Conservation (phyloP, 1,284 basidiomycete species). For the Heliocybe sulcata region DNA sequence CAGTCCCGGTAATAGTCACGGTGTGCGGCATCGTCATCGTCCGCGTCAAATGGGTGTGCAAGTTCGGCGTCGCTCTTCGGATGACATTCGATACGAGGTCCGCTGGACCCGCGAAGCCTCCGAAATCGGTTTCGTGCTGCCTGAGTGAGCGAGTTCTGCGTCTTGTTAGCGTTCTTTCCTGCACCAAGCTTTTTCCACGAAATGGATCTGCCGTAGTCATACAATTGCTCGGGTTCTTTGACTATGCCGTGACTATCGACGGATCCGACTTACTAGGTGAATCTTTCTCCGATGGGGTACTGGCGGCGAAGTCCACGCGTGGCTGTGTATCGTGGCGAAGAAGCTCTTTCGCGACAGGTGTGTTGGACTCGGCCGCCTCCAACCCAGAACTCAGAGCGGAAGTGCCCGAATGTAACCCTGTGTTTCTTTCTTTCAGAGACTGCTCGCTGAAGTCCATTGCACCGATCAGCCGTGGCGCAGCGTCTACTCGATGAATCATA, state of each 20-base stretch:
- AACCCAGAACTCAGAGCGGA: neutral
- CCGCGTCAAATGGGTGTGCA: conserved; percentile 41
- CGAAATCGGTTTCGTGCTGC: conserved; percentile 39
- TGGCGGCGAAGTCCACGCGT: neutral
- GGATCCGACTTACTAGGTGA: neutral
- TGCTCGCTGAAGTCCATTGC: conserved; percentile 33
- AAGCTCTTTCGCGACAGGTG: neutral
- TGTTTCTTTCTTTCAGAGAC: neutral
- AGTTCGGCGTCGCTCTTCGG: conserved; percentile 46
- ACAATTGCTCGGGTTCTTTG: no score
- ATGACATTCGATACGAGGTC: conserved; percentile 42
- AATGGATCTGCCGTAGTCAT: no score
- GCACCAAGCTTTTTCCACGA: no score
- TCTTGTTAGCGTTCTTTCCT: no score
- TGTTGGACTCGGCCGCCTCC: no score
- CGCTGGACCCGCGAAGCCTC: conserved; percentile 84
- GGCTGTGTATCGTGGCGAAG: neutral
- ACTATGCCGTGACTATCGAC: neutral
- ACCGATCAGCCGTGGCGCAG: conserved; percentile 66
- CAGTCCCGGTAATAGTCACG: conserved; percentile 48
- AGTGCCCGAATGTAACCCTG: neutral
- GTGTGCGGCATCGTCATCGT: conserved; percentile 70
- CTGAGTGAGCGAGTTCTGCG: neutral
- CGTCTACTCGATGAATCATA: conserved; percentile 78
- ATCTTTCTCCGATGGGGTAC: neutral